Base-by-base conservation (phyloP, 2,329 filamentous ascomycete genomes). In the Emergomyces pasteurianus region DNA sequence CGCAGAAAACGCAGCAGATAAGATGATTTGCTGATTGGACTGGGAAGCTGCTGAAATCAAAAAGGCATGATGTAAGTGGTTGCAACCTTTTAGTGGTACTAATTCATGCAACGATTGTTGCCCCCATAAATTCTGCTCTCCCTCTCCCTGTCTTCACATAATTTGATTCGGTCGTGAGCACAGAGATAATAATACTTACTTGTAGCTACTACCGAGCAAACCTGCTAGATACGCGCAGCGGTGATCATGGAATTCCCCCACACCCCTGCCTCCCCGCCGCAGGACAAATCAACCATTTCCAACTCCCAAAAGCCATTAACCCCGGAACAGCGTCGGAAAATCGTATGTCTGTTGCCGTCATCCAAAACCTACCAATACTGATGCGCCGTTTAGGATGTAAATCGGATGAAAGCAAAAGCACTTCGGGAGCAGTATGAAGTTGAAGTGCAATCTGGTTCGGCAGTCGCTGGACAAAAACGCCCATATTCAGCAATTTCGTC, bases 391-490 rank as follows among this genome's bases (percentile, higher is more conserved):
- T 55, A 94, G 89, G 92, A 96, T 83, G 86, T 92, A 73, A 92
- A 86, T 67, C 85, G 92, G 23, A 82, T 96, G 36, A 89, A 86
- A 75, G 90, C 94, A 60, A 97, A 96, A 80, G 92, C 91, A 2
- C 79, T 92, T 21, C 87, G 89, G 61, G 84, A 89, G 66, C 86
- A 87, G 69, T 82, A 83, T 62, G 85, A 91, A 68, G 85, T 86
- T 40, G 84, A 86, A 62, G 78, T 69, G 74, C 79, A 63, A 68
- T 78, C 57, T 75, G 78, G 64, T 67, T 76, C 76, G 59, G 77
- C 80, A 63, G 80, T 81, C 47, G 79, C 79, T 67, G 86, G 88
- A 6, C 86, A 84, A 63, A 96, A 96, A 72, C 87, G 92, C 23
- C 78, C 85, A 0, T 83, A 86, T 73, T 80, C 81, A 36, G 80